These are phyloP conservation scores for Tetrapisispora namnaoensis DNA, from an alignment of 805 yeast genomes.

Conservation along the genomic window DNA sequence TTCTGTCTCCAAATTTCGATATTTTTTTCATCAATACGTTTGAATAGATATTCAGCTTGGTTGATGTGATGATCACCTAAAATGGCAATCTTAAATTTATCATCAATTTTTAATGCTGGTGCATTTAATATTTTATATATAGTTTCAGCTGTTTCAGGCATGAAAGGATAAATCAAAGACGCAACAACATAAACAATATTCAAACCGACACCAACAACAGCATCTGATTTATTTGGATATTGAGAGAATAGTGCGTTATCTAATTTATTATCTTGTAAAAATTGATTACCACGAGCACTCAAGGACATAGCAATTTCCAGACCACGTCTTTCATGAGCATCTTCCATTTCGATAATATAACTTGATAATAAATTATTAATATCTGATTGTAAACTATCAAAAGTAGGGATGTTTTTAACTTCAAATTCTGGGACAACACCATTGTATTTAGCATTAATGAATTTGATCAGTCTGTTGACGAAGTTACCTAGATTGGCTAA, in stretches of 20 bases:
- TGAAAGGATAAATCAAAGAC: constrained; percentile 74
- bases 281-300: constrained; percentile 87
- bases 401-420: constrained; percentile 39
- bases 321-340: constrained; percentile 75
- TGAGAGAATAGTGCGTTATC: constrained; percentile 78
- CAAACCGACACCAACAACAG: constrained; percentile 85
- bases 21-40: constrained; percentile 83
- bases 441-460: constrained; percentile 80
- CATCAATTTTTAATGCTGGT: constrained; percentile 70
- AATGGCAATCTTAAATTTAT: constrained; percentile 58
- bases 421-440: constrained; percentile 75
- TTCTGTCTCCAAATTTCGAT: constrained; percentile 76
- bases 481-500: constrained; percentile 95
- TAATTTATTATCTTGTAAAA: constrained; percentile 90
- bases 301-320: constrained; percentile 85
- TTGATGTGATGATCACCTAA: constrained; percentile 79
- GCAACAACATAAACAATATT: constrained; percentile 82
- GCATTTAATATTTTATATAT: constrained; percentile 76
- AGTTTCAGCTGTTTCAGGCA: constrained; percentile 71
- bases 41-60: constrained; percentile 84
- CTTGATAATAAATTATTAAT: constrained; percentile 49
- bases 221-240: constrained; percentile 72
- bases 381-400: constrained; percentile 40
- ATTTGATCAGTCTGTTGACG: constrained; percentile 87
- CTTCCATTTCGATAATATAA: constrained; percentile 68